Percentiles rank a stretch among this genome's conserved stretches.
These are phyloP conservation scores for Ichthyophthirius multifiliis DNA, from an alignment of 169 alveolate genomes.

Conservation along the genomic window DNA sequence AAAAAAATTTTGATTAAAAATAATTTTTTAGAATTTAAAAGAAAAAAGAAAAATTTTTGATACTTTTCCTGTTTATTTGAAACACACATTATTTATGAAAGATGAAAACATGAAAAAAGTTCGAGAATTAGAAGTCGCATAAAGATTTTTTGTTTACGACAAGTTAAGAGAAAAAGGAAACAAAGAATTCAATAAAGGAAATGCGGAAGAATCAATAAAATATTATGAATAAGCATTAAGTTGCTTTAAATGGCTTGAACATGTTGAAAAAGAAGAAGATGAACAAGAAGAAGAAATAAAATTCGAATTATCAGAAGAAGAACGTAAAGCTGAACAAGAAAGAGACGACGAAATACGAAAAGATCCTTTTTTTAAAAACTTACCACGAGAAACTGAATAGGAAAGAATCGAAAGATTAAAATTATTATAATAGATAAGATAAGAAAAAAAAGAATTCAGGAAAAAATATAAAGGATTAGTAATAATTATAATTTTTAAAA, in stretches of 20 bases:
- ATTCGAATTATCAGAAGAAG: neutral
- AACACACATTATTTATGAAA: constrained; percentile 27
- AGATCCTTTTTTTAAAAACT: constrained; percentile 4
- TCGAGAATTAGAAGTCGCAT: constrained; percentile 30
- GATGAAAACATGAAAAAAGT: constrained; percentile 45
- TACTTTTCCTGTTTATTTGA: constrained; percentile 33
- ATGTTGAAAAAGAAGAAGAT: constrained; percentile 6
- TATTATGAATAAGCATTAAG: constrained; percentile 42
- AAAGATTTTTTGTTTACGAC: constrained; percentile 36
- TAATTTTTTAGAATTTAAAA: neutral
- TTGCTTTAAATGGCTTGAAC: constrained; percentile 36
- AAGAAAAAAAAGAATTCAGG: constrained; percentile 39
- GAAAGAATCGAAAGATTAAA: constrained; percentile 21
- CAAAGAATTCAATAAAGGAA: constrained; percentile 19
- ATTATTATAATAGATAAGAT: constrained; percentile 28
- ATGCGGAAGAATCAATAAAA: constrained; percentile 25
- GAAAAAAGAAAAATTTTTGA: constrained; percentile 32
- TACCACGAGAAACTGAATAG: constrained; percentile 4
- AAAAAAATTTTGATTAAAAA: neutral
- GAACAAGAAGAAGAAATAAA: neutral
- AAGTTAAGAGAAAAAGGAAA: constrained; percentile 44
- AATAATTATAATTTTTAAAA: neutral
- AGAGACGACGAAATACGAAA: constrained; percentile 9
- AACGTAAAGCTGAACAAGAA: neutral
- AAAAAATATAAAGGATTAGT: constrained; percentile 30